Percentiles rank a stretch among this genome's conserved stretches.
Conservation (phyloP, 1,284 basidiomycete species). For the Sphagnurus paluster region DNA sequence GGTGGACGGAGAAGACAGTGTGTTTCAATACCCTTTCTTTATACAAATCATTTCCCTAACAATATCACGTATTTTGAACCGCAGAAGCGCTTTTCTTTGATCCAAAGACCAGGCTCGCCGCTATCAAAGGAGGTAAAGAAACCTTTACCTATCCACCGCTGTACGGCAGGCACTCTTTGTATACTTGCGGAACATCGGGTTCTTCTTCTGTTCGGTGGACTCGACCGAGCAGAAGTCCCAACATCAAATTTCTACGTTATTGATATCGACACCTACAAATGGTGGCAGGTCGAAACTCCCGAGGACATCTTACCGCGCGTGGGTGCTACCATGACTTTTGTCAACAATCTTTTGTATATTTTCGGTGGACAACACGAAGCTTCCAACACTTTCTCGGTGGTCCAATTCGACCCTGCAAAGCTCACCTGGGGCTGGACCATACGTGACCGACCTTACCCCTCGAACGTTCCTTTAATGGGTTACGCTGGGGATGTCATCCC, state of each 20-base stretch:
- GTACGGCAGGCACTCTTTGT: too few species aligned
- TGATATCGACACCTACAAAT: background rate
- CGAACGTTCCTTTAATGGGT: slow-evolving; percentile 13
- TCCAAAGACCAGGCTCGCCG: too few species aligned
- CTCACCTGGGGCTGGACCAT: slow-evolving; percentile 18
- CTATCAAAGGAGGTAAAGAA: too few species aligned
- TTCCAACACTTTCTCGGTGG: slow-evolving; percentile 18
- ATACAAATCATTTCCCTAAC: too few species aligned
- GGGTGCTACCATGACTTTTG: background rate
- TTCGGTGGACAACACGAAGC: slow-evolving; percentile 25
- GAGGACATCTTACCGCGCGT: background rate
- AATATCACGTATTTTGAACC: too few species aligned
- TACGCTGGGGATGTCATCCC: slow-evolving; percentile 15
- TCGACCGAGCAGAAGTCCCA: too few species aligned
- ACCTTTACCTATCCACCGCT: too few species aligned
- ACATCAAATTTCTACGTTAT: background rate
- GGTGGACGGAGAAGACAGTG: too few species aligned
- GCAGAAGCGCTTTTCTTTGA: too few species aligned
- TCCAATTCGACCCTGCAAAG: slow-evolving; percentile 8
- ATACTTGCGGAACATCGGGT: too few species aligned
- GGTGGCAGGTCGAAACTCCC: background rate
- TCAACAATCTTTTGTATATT: slow-evolving; percentile 24
- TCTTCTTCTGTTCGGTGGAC: too few species aligned
- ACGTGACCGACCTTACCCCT: slow-evolving; percentile 13
- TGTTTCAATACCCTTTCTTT: too few species aligned